phyloP scores from a whole-genome alignment of 305 asterid species.

The Fraxinus baroniana region DNA sequence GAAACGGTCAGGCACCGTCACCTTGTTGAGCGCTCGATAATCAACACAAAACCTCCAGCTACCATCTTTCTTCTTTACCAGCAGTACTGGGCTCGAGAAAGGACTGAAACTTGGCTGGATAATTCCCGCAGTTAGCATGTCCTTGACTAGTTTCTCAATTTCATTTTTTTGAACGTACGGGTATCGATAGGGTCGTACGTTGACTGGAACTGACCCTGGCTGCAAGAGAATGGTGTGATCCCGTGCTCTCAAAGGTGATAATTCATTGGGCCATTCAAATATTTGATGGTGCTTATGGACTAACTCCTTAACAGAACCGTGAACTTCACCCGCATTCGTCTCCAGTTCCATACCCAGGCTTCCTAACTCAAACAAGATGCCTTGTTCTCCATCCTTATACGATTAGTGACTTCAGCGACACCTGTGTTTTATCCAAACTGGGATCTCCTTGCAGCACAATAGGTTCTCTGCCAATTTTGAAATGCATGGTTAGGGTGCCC shows the following conservation, averaged over 20 bases:
- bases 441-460: neutral
- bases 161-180: neutral
- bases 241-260: neutral
- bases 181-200: neutral
- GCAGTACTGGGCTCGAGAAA: neutral
- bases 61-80: neutral
- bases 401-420: too few relatives aligned
- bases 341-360: neutral
- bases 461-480: neutral
- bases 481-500: neutral
- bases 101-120: neutral
- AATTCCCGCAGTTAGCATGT: neutral
- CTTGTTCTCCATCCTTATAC: neutral
- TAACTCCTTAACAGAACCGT: neutral
- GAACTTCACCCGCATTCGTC: accelerated
- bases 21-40: neutral
- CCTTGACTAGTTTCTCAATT: neutral
- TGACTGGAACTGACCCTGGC: neutral
- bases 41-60: neutral
- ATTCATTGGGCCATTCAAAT: neutral
- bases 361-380: neutral
- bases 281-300: neutral
- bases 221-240: neutral
- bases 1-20: neutral
- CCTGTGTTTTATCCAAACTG: neutral